phyloP scores from a whole-genome alignment of 2,329 filamentous ascomycete species.

The Cytospora schulzeri region DNA sequence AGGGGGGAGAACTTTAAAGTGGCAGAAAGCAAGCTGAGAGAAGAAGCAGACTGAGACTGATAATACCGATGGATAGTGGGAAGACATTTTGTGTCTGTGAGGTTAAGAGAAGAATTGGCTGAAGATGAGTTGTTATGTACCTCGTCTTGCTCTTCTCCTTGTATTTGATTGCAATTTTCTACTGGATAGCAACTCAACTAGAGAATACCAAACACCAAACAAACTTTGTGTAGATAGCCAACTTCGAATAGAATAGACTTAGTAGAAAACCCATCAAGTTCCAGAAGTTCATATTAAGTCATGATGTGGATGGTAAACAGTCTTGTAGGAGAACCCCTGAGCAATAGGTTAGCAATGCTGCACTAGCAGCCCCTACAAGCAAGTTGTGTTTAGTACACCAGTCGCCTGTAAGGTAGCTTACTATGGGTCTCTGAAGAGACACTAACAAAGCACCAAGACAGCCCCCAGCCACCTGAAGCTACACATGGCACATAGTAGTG shows the following conservation, averaged over 20 bases:
- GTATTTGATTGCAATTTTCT: not conserved
- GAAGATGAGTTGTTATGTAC: not conserved
- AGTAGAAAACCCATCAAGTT: too few species aligned
- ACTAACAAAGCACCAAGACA: constrained; percentile 5
- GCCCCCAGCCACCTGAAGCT: constrained; percentile 11
- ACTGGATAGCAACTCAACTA: not conserved
- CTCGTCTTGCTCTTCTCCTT: not conserved
- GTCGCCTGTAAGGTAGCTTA: too few species aligned
- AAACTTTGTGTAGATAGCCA: not conserved
- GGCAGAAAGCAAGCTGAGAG: not conserved
- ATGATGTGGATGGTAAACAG: not conserved
- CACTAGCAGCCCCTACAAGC: not conserved
- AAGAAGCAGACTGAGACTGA: not conserved
- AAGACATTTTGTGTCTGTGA: not conserved
- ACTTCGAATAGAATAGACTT: too few species aligned
- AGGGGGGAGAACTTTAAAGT: not conserved
- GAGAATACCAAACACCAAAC: too few species aligned
- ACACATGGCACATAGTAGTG: too few species aligned
- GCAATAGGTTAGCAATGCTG: not conserved
- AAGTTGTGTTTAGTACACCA: constrained; percentile 7
- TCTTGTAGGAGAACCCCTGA: not conserved
- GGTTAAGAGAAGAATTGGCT: not conserved
- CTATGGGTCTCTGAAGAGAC: not conserved
- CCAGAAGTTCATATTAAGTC: too few species aligned
- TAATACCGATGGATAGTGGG: not conserved